Conservation (phyloP, 2,329 filamentous ascomycete genomes). For the Apiospora sp. region DNA sequence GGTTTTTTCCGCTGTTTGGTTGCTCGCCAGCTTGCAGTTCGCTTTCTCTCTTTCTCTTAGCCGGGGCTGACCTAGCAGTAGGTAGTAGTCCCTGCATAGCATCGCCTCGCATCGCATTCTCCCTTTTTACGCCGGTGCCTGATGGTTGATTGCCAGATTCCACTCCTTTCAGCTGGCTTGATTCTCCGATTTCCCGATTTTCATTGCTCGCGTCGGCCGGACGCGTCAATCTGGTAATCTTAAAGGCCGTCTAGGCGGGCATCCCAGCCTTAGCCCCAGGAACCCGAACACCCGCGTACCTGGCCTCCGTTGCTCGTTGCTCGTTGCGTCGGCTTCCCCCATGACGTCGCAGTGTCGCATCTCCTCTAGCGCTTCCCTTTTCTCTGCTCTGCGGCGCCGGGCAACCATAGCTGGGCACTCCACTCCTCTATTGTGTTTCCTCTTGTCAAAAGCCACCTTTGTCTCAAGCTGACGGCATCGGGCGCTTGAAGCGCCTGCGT, state of each 20-base stretch:
- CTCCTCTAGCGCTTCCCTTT: not conserved
- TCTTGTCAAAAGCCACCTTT: not conserved
- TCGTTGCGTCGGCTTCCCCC: not conserved
- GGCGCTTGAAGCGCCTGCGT: not conserved
- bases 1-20: not conserved
- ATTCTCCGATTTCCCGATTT: not conserved
- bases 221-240: not conserved
- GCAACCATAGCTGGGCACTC: constrained; percentile 13
- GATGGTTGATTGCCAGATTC: not conserved
- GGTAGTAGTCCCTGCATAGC: not conserved
- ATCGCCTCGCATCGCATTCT: not conserved
- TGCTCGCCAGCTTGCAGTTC: not conserved
- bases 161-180: not conserved
- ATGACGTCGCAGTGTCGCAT: constrained; percentile 17
- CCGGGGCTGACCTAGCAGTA: not conserved
- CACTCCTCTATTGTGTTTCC: not conserved
- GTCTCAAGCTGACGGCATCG: constrained; percentile 11
- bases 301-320: not conserved
- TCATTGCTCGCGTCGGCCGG: constrained; percentile 2
- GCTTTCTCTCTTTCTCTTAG: not conserved
- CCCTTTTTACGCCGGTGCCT: not conserved
- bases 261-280: not conserved
- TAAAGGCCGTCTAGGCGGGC: not conserved
- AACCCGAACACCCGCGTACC: not conserved
- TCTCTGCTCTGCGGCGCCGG: not conserved